Percentiles rank a stretch among this genome's conserved stretches.
phyloP scores from a whole-genome alignment of 108 stramenopile genomes.

The Cylindrotheca fusiformis region DNA sequence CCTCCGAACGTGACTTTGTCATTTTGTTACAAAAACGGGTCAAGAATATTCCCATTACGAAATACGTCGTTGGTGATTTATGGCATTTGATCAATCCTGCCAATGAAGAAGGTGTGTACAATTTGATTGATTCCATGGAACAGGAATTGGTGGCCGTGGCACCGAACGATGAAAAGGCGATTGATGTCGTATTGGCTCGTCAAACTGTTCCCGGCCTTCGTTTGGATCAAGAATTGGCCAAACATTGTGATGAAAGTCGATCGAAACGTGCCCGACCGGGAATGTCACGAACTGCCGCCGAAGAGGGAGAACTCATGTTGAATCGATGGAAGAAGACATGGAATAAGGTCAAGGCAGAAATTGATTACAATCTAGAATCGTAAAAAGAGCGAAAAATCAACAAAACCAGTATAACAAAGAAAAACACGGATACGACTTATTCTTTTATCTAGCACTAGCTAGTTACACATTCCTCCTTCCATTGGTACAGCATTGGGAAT shows the following conservation, averaged over 20 bases:
- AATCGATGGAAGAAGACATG: constrained; percentile 27
- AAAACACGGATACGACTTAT: no score
- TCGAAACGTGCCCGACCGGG: constrained; percentile 51
- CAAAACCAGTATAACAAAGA: no score
- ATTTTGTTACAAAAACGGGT: constrained; percentile 75
- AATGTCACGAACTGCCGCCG: constrained; percentile 50
- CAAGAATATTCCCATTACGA: constrained; percentile 68
- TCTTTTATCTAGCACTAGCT: constrained; percentile 1
- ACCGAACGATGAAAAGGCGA: constrained; percentile 64
- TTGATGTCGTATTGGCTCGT: constrained; percentile 58
- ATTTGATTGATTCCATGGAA: constrained; percentile 57
- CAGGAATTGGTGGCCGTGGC: constrained; percentile 55
- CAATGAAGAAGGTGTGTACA: constrained; percentile 68
- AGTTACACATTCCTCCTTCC: constrained; percentile 79
- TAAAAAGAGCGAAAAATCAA: no score
- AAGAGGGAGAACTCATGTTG: constrained; percentile 33
- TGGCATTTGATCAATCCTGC: constrained; percentile 74
- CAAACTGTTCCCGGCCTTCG: constrained; percentile 75
- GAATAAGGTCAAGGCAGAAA: constrained; percentile 10
- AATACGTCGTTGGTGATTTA: constrained; percentile 76
- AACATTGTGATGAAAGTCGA: constrained; percentile 47
- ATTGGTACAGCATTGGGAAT: constrained; percentile 84
- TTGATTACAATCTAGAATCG: neutral
- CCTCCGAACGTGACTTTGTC: constrained; percentile 72
- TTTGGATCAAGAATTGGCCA: constrained; percentile 72